Conservation (phyloP, 345 rosid genomes). For the Pugionium dolabratum region DNA sequence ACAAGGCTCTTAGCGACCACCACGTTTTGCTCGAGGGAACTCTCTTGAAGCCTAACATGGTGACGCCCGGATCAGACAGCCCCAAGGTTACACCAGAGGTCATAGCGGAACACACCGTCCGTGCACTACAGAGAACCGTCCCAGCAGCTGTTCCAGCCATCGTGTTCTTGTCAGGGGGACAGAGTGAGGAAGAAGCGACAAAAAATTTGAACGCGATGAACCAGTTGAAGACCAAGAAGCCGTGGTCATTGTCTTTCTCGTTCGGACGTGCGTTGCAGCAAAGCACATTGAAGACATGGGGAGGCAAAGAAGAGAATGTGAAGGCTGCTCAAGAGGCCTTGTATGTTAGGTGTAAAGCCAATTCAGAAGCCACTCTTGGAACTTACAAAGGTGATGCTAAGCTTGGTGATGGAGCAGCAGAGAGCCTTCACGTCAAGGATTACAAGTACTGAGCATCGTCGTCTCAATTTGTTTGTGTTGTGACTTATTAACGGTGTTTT, state of each 20-base stretch:
- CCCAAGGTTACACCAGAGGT: conserved; percentile 79
- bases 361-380: conserved; percentile 91
- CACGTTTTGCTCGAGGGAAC: conserved; percentile 94
- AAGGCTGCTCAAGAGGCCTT: conserved; percentile 67
- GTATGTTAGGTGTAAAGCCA: conserved; percentile 81
- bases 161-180: conserved; percentile 88
- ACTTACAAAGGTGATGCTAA: conserved; percentile 77
- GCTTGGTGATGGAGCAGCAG: conserved; percentile 74
- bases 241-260: conserved; percentile 91
- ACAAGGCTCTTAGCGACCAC: conserved; percentile 96
- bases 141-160: conserved; percentile 95
- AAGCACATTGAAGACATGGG: conserved; percentile 96
- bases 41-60: conserved; percentile 61
- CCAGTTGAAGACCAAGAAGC: conserved; percentile 85
- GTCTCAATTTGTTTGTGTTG: neutral
- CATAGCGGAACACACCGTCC: conserved; percentile 80
- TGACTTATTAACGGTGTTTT: neutral
- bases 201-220: conserved; percentile 92
- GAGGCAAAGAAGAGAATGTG: conserved; percentile 78
- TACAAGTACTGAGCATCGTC: conserved; percentile 38
- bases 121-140: conserved; percentile 82
- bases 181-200: conserved; percentile 95
- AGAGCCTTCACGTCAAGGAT: conserved; percentile 66
- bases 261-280: conserved; percentile 96
- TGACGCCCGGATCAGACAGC: conserved; percentile 88